A percentile compares a stretch with the other conserved stretches of the same genome.
Conservation (phyloP, 202 grass and related monocot genomes). For the Zoysia matrella region DNA sequence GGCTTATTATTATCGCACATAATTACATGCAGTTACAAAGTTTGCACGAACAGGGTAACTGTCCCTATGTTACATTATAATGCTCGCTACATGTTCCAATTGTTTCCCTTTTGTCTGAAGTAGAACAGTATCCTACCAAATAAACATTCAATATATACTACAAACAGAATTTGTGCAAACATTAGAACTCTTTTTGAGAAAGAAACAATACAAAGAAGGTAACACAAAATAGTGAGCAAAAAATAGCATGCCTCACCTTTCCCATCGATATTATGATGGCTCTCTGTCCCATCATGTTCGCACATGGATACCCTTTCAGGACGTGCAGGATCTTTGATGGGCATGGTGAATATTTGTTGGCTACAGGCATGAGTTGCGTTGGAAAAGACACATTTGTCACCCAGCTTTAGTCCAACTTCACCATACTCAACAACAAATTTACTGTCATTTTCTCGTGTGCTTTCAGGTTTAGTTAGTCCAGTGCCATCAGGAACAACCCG, state of each 20-base stretch:
- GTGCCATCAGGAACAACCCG: slow-evolving; percentile 29
- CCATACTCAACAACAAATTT: slow-evolving; percentile 16
- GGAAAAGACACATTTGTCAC: slow-evolving; percentile 2
- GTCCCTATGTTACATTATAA: slow-evolving; percentile 17
- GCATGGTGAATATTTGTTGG: slow-evolving; percentile 17
- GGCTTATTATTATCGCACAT: slow-evolving; percentile 24
- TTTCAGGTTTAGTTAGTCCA: slow-evolving; percentile 34
- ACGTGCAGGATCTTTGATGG: not conserved
- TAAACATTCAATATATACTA: slow-evolving; percentile 15
- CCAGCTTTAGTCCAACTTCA: slow-evolving; percentile 17
- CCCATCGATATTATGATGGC: slow-evolving; percentile 6
- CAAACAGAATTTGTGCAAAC: not conserved
- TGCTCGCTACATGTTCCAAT: slow-evolving; percentile 19
- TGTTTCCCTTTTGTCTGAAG: slow-evolving; percentile 37
- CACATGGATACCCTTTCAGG: slow-evolving; percentile 23
- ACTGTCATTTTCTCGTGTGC: not conserved
- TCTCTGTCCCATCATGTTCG: not conserved
- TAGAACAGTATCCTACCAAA: slow-evolving; percentile 37
- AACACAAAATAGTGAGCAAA: slow-evolving; percentile 2
- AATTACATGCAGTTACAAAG: not conserved
- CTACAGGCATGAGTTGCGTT: slow-evolving; percentile 17
- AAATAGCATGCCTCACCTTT: slow-evolving; percentile 38
- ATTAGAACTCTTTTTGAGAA: not conserved
- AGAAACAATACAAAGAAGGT: not conserved
- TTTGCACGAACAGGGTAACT: slow-evolving; percentile 3